Evolutionary conservation across 768 basidiomycete genomes (phyloP).

Genomic region (Cyathus striatus): DNA sequence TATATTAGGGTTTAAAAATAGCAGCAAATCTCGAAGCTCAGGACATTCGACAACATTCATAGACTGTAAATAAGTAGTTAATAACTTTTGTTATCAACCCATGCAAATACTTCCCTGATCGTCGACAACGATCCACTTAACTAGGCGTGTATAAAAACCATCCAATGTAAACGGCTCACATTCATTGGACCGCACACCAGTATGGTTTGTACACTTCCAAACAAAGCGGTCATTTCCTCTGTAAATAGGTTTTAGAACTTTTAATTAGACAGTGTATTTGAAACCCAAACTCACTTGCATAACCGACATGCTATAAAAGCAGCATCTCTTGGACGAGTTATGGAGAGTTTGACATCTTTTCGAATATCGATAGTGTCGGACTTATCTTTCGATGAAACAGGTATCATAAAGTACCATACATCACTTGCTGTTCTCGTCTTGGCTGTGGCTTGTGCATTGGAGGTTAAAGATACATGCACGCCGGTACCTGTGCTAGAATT

Average conservation of each 20-base stretch:
- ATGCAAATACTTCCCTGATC: slow-evolving; percentile 23
- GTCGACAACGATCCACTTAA: slow-evolving; percentile 17
- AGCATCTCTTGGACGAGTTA: neutral
- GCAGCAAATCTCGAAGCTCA: slow-evolving; percentile 23
- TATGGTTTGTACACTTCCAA: neutral
- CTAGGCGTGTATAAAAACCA: slow-evolving; percentile 13
- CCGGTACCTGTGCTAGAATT: no score
- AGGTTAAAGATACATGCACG: no score
- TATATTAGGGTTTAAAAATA: slow-evolving; percentile 17
- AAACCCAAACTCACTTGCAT: neutral
- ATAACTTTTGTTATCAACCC: neutral
- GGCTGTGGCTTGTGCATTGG: neutral
- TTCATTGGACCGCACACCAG: neutral
- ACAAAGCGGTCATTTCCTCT: neutral
- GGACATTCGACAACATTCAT: slow-evolving; percentile 29
- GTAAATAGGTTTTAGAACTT: neutral
- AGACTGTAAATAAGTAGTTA: slow-evolving; percentile 16
- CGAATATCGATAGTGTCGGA: neutral
- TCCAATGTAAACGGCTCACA: slow-evolving; percentile 14
- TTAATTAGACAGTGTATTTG: neutral
- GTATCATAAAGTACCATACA: neutral
- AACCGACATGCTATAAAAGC: neutral
- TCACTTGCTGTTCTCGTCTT: neutral
- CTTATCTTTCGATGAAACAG: neutral
- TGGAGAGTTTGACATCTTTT: neutral